A percentile compares a stretch with the other conserved stretches of the same genome.
Conservation (phyloP, 441 rosid genomes). For the Pelargonium australe region DNA sequence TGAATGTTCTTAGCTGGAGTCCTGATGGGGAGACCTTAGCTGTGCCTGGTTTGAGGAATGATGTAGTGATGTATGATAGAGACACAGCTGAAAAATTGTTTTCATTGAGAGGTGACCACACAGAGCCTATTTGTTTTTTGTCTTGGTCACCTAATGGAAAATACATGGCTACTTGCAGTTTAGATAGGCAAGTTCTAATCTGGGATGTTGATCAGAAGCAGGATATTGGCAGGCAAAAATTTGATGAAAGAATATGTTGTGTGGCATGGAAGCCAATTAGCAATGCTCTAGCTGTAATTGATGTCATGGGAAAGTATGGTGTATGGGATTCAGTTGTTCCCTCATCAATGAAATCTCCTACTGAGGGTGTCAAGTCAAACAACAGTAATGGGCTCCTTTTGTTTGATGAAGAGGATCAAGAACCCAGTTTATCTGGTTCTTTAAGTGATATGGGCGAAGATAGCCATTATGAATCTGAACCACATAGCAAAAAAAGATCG, state of each 20-base stretch:
- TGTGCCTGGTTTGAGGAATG: slow-evolving; percentile 78
- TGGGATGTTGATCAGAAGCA: slow-evolving; percentile 83
- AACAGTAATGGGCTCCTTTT: slow-evolving; percentile 62
- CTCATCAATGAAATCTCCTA: slow-evolving; percentile 82
- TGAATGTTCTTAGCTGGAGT: slow-evolving; percentile 78
- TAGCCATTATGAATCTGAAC: slow-evolving; percentile 52
- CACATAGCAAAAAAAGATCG: slow-evolving; percentile 54
- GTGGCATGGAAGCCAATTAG: slow-evolving; percentile 89
- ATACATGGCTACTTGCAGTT: slow-evolving; percentile 80
- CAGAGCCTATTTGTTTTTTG: slow-evolving; percentile 55
- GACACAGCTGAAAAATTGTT: slow-evolving; percentile 84
- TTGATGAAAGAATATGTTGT: slow-evolving; percentile 61
- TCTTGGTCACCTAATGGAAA: slow-evolving; percentile 94
- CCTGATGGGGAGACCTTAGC: slow-evolving; percentile 88
- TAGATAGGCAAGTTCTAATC: slow-evolving; percentile 76
- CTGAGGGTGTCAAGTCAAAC: slow-evolving; percentile 53
- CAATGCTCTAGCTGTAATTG: slow-evolving; percentile 82
- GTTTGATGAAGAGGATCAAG: slow-evolving; percentile 65
- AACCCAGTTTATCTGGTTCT: slow-evolving; percentile 46
- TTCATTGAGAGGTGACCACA: slow-evolving; percentile 75
- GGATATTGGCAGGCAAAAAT: slow-evolving; percentile 79
- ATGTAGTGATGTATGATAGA: slow-evolving; percentile 84
- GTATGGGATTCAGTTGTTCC: slow-evolving; percentile 88
- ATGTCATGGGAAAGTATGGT: slow-evolving; percentile 70
- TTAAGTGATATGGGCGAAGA: slow-evolving; percentile 60